Evolutionary conservation across 1,139 yeast species (phyloP).

Genomic region (Nakaseomyces glabratus): DNA sequence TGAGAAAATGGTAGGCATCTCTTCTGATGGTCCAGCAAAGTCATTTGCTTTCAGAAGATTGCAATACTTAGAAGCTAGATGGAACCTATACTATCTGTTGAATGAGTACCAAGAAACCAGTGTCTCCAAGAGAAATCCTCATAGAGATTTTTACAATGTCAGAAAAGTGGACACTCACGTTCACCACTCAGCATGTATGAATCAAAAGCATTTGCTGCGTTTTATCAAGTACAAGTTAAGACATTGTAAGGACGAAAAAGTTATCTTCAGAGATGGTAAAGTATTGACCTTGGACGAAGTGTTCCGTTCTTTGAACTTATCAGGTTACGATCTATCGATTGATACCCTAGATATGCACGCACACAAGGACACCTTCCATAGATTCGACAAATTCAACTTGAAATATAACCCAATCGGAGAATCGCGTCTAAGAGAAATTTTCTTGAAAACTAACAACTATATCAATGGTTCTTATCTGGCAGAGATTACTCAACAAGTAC

Average conservation of each 20-base stretch:
- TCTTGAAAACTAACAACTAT: slow-evolving; percentile 89
- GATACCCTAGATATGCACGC: slow-evolving; percentile 99
- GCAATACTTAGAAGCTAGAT: slow-evolving; percentile 90
- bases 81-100: slow-evolving; percentile 81
- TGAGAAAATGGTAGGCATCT: slow-evolving; percentile 57
- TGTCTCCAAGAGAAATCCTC: slow-evolving; percentile 78
- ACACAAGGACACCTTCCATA: slow-evolving; percentile 93
- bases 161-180: slow-evolving; percentile 98
- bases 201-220: slow-evolving; percentile 89
- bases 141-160: slow-evolving; percentile 94
- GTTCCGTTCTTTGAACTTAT: slow-evolving; percentile 76
- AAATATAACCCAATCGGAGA: slow-evolving; percentile 98
- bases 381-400: slow-evolving; percentile 94
- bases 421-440: slow-evolving; percentile 90
- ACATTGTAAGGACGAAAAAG: slow-evolving; percentile 76
- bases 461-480: slow-evolving; percentile 85
- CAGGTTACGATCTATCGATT: slow-evolving; percentile 90
- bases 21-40: slow-evolving; percentile 95
- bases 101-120: slow-evolving; percentile 91
- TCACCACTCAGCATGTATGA: slow-evolving; percentile 98
- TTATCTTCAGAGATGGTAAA: slow-evolving; percentile 87
- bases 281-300: slow-evolving; percentile 81
- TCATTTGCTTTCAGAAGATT: slow-evolving; percentile 91
- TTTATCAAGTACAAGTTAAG: slow-evolving; percentile 87
- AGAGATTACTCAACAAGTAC: slow-evolving; percentile 85